Evolutionary conservation across 805 yeast genomes (phyloP).

Genomic region (Pichia eremophila): DNA sequence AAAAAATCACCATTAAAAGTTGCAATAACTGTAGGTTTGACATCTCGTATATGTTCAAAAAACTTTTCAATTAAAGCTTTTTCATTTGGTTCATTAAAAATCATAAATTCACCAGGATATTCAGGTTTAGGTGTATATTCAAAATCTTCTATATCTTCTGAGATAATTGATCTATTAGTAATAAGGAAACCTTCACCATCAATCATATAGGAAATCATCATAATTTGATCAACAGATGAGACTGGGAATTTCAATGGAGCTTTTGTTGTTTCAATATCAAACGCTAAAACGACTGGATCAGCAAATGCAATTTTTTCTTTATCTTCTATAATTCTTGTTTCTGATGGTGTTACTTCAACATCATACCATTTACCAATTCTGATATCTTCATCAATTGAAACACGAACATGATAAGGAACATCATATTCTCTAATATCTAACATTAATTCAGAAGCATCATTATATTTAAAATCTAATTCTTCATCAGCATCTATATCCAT

Average conservation of each 20-base stretch:
- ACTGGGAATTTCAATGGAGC: slow-evolving; percentile 96
- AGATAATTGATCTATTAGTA: slow-evolving; percentile 88
- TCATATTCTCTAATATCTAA: slow-evolving; percentile 88
- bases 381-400: slow-evolving; percentile 79
- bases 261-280: slow-evolving; percentile 96
- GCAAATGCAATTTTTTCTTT: slow-evolving; percentile 84
- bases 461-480: slow-evolving; percentile 14
- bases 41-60: slow-evolving; percentile 85
- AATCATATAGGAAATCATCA: slow-evolving; percentile 99
- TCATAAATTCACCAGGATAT: slow-evolving; percentile 80
- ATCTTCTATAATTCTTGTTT: slow-evolving; percentile 46
- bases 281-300: slow-evolving; percentile 93
- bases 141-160: slow-evolving; percentile 92
- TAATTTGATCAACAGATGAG: slow-evolving; percentile 77
- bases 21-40: slow-evolving; percentile 90
- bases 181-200: slow-evolving; percentile 94
- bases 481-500: slow-evolving; percentile 18
- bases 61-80: slow-evolving; percentile 63
- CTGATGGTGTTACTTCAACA: slow-evolving; percentile 55
- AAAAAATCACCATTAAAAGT: slow-evolving; percentile 98
- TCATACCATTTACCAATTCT: slow-evolving; percentile 96
- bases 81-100: slow-evolving; percentile 86
- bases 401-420: slow-evolving; percentile 94
- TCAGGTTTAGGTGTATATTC: slow-evolving; percentile 98
- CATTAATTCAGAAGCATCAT: slow-evolving; percentile 55